Percentiles rank a stretch among this genome's conserved stretches.
Evolutionary conservation across 2,329 filamentous ascomycete species (phyloP).

Genomic region (Colletotrichum orbiculare): DNA sequence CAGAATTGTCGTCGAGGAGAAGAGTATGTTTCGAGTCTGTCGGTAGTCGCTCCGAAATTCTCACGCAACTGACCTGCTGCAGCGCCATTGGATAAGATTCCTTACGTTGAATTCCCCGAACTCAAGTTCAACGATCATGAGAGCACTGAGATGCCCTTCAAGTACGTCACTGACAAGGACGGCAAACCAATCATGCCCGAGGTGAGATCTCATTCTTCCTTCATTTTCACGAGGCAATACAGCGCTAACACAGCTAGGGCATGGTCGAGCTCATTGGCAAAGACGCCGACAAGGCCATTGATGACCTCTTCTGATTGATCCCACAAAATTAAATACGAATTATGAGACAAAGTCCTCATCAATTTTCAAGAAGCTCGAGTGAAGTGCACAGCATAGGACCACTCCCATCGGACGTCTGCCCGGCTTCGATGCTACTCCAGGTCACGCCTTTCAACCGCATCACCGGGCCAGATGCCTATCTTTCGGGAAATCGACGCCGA

Average conservation of each 20-base stretch:
- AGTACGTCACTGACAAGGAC: conserved; percentile 83
- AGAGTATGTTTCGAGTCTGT: conserved; percentile 64
- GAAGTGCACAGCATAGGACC: neutral
- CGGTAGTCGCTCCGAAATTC: neutral
- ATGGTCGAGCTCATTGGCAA: conserved; percentile 95
- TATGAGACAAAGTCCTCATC: neutral
- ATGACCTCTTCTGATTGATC: conserved; percentile 76
- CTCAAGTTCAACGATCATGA: conserved; percentile 91
- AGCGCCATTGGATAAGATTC: conserved; percentile 83
- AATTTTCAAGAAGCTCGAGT: neutral
- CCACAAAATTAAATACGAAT: conserved; percentile 34
- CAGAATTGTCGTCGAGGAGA: conserved; percentile 85
- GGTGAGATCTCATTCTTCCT: conserved; percentile 60
- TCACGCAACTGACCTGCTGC: conserved; percentile 25
- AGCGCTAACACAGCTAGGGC: conserved; percentile 66
- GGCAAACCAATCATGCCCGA: conserved; percentile 91
- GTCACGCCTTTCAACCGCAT: neutral
- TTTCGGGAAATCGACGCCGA: neutral
- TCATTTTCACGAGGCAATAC: too few species aligned
- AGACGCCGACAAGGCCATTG: conserved; percentile 91
- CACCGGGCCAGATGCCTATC: neutral
- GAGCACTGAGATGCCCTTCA: conserved; percentile 97
- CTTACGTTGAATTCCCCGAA: conserved; percentile 89
- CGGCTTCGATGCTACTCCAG: neutral
- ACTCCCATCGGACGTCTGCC: too few species aligned